phyloP scores from a whole-genome alignment of 495 filamentous ascomycete genomes.

The Bacidia gigantensis region DNA sequence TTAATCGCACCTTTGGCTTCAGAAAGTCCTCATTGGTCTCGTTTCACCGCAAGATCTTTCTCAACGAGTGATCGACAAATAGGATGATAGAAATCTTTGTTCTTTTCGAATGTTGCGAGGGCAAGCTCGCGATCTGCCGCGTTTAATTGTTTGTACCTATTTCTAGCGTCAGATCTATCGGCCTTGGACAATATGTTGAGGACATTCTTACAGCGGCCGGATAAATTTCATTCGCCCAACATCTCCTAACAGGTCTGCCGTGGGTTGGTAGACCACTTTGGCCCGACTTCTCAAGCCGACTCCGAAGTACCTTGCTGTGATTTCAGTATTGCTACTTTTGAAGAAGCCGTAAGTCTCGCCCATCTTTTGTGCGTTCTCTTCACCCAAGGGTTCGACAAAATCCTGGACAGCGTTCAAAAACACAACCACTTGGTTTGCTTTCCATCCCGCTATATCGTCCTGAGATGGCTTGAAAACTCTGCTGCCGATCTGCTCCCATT shows the following conservation, averaged over 20 bases:
- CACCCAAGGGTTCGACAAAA: slow-evolving; percentile 45
- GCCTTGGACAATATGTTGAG: neutral
- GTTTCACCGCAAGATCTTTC: slow-evolving; percentile 59
- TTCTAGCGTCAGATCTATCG: neutral
- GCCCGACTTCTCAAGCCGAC: slow-evolving; percentile 66
- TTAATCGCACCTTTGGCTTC: too few species aligned
- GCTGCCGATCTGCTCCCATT: slow-evolving; percentile 48
- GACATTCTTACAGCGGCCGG: slow-evolving; percentile 47
- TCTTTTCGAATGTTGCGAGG: slow-evolving; percentile 67
- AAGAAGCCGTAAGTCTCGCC: slow-evolving; percentile 56
- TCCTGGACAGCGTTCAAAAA: slow-evolving; percentile 68
- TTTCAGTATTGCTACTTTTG: slow-evolving; percentile 66
- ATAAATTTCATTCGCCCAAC: slow-evolving; percentile 98
- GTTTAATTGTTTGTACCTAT: slow-evolving; percentile 52
- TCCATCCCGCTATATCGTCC: slow-evolving; percentile 57
- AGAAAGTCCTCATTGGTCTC: slow-evolving; percentile 9
- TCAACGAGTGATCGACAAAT: slow-evolving; percentile 74
- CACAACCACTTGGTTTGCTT: slow-evolving; percentile 76
- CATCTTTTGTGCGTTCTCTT: slow-evolving; percentile 51
- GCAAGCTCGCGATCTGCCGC: slow-evolving; percentile 61
- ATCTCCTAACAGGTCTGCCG: slow-evolving; percentile 58
- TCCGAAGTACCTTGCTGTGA: slow-evolving; percentile 61
- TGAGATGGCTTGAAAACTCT: slow-evolving; percentile 46
- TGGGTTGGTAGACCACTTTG: slow-evolving; percentile 46
- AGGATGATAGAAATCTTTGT: slow-evolving; percentile 87